These are phyloP conservation scores for Aspergillus proliferans DNA, from an alignment of 2,329 filamentous ascomycete genomes.

Conservation along the genomic window DNA sequence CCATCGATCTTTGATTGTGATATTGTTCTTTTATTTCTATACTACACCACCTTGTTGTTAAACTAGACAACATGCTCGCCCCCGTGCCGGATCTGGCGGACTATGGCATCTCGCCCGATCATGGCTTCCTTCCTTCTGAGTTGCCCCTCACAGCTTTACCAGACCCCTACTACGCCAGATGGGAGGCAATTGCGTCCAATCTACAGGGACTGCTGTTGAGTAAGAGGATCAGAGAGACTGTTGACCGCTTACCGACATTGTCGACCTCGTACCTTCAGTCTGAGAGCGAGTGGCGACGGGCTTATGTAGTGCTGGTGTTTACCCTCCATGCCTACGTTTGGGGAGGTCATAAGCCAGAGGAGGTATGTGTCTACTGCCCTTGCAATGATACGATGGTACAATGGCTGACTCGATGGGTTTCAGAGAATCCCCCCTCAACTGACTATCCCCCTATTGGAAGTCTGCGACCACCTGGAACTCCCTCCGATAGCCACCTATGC, in stretches of 20 bases:
- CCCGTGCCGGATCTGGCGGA: conserved; percentile 55
- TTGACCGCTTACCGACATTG: conserved; percentile 76
- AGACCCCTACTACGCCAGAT: conserved; percentile 88
- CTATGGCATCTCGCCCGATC: conserved; percentile 59
- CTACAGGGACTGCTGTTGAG: conserved; percentile 81
- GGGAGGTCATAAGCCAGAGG: conserved; percentile 68
- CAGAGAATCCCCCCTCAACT: conserved; percentile 69
- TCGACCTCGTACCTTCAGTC: conserved; percentile 74
- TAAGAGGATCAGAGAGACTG: conserved; percentile 70
- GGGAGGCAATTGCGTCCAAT: conserved; percentile 82
- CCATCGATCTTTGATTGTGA: too few relatives aligned
- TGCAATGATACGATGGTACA: neutral
- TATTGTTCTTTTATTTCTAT: neutral
- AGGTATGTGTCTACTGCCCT: conserved; percentile 45
- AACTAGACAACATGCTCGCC: conserved; percentile 34
- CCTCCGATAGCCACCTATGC: conserved; percentile 93
- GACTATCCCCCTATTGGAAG: conserved; percentile 71
- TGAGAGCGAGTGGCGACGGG: conserved; percentile 84
- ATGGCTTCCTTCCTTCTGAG: conserved; percentile 83
- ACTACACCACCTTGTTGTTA: neutral
- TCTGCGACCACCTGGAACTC: conserved; percentile 73
- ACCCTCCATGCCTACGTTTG: conserved; percentile 83
- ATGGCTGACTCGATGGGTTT: neutral
- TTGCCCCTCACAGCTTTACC: conserved; percentile 73
- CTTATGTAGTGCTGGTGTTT: conserved; percentile 72